Evolutionary conservation across 257 asterid species (phyloP).

Genomic region (Plectranthus barbatus): DNA sequence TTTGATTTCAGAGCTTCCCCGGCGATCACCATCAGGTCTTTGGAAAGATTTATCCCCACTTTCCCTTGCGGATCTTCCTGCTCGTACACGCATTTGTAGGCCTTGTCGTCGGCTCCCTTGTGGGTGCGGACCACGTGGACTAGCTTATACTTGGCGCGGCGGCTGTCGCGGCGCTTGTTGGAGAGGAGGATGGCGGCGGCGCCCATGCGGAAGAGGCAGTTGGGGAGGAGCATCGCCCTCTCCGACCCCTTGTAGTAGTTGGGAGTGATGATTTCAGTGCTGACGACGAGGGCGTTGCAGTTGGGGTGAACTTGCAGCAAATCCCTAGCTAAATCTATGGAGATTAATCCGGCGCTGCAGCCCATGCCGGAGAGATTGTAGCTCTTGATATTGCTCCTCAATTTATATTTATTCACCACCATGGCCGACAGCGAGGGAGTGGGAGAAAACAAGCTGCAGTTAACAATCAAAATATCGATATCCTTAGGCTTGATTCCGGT

Average conservation of each 20-base stretch:
- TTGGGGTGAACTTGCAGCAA: constrained; percentile 65
- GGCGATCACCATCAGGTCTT: constrained; percentile 81
- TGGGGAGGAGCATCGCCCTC: constrained; percentile 86
- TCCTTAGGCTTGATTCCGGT: constrained; percentile 61
- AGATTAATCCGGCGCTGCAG: constrained; percentile 74
- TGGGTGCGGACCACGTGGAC: constrained; percentile 85
- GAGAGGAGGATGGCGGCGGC: constrained; percentile 66
- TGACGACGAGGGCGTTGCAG: no score
- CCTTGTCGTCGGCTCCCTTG: constrained; percentile 79
- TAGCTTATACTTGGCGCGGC: constrained; percentile 55
- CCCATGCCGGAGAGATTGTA: no score
- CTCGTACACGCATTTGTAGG: constrained; percentile 62
- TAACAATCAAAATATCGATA: constrained; percentile 59
- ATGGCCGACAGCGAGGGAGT: constrained; percentile 80
- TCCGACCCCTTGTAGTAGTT: constrained; percentile 76
- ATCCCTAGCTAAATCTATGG: constrained; percentile 71
- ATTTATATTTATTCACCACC: constrained; percentile 68
- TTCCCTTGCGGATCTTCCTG: constrained; percentile 77
- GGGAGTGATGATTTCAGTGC: constrained; percentile 78
- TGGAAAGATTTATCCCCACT: constrained; percentile 69
- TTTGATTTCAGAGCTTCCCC: constrained; percentile 81
- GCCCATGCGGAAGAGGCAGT: constrained; percentile 81
- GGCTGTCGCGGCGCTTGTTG: no score
- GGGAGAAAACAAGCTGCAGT: constrained; percentile 82
- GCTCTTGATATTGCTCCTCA: constrained; percentile 64